Evolutionary conservation across 768 basidiomycete species (phyloP).

Genomic region (Leucosporidium yakuticum): DNA sequence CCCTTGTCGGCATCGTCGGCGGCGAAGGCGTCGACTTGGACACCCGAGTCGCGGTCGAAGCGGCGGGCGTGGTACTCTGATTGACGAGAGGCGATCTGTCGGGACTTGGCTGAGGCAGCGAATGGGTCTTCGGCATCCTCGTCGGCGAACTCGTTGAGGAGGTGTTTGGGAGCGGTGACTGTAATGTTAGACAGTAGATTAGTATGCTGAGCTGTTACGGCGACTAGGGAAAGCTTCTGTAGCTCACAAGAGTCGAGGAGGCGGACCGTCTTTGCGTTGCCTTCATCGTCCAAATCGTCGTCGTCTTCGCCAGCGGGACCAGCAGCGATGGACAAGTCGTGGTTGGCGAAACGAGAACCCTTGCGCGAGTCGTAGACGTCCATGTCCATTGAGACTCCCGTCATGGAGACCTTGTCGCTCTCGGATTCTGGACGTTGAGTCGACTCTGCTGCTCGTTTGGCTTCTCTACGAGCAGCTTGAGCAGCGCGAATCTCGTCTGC

Average conservation of each 20-base stretch:
- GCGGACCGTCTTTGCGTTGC: slow-evolving; percentile 17
- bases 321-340: slow-evolving; percentile 26
- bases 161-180: slow-evolving; percentile 78
- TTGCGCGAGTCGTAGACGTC: slow-evolving; percentile 21
- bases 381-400: slow-evolving; percentile 5
- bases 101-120: slow-evolving; percentile 83
- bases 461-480: slow-evolving; percentile 40
- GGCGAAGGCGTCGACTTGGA: slow-evolving; percentile 47
- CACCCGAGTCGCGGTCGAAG: slow-evolving; percentile 74
- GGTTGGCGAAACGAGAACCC: slow-evolving; percentile 13
- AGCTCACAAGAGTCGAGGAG: slow-evolving; percentile 30
- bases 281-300: slow-evolving; percentile 19
- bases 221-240: background rate
- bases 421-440: slow-evolving; percentile 12
- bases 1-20: slow-evolving; percentile 53
- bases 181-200: background rate
- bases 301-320: slow-evolving; percentile 15
- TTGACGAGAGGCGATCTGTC: slow-evolving; percentile 88
- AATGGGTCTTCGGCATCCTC: slow-evolving; percentile 67
- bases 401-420: slow-evolving; percentile 7
- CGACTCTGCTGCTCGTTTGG: background rate
- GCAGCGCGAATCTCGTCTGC: slow-evolving; percentile 27
- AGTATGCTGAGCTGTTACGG: background rate
- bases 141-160: slow-evolving; percentile 92
- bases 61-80: slow-evolving; percentile 91